Evolutionary conservation across 352 stramenopile genomes (phyloP).

Genomic region (Blastocystis sp.): DNA sequence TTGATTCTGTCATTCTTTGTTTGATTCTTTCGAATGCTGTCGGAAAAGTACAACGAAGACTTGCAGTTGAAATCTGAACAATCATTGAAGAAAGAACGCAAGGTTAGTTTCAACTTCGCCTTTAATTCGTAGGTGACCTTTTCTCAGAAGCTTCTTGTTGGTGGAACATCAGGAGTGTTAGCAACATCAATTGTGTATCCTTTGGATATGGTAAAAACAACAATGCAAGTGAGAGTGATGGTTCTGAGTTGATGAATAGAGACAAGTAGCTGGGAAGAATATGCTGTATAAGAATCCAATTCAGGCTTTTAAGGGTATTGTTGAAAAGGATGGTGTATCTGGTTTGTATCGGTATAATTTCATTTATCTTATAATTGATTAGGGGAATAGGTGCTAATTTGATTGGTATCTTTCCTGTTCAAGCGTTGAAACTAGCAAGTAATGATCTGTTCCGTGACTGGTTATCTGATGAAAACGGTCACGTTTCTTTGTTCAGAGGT

Average conservation of each 20-base stretch:
- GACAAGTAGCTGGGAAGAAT: conserved; percentile 69
- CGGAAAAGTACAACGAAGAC: not conserved
- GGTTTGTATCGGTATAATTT: conserved; percentile 73
- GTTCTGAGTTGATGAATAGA: conserved; percentile 77
- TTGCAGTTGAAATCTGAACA: not conserved
- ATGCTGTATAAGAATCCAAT: conserved; percentile 75
- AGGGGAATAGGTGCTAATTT: conserved; percentile 77
- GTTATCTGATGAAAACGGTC: conserved; percentile 75
- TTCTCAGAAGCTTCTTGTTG: conserved; percentile 80
- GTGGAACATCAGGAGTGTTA: conserved; percentile 79
- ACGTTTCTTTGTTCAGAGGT: conserved; percentile 75
- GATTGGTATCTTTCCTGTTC: conserved; percentile 80
- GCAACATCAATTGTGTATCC: conserved; percentile 82
- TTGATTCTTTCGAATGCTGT: not conserved
- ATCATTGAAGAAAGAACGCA: no score
- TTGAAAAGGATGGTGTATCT: conserved; percentile 74
- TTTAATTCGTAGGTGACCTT: conserved; percentile 75
- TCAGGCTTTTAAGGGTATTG: conserved; percentile 77
- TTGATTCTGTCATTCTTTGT: not conserved
- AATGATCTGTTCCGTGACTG: conserved; percentile 83
- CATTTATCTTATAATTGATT: not conserved
- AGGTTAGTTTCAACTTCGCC: not conserved
- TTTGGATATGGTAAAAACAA: conserved; percentile 87
- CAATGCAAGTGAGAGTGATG: conserved; percentile 74
- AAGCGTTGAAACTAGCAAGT: conserved; percentile 84